Evolutionary conservation across 176 grass and related monocot species (phyloP), one percentile per base, ranked within the genome.

Genomic region (Lolium perenne): DNA sequence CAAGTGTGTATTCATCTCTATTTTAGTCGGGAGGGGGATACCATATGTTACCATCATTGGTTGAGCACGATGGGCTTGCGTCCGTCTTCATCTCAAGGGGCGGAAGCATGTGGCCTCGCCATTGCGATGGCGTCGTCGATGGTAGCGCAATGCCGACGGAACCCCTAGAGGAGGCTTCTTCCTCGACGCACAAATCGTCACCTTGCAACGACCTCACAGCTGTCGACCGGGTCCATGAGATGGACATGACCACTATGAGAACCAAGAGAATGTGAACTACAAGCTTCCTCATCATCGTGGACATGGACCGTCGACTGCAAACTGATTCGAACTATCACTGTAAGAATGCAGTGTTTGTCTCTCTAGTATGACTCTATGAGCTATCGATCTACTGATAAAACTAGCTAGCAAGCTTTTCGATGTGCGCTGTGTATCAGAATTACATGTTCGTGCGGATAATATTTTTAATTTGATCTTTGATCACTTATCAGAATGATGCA

Each of bases 131-230:
- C 21, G 65, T 46, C 8, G 48, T 63, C 11, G 72, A 73, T 26
- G 92, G 79, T 62, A 89, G 49, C 56, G 23, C 14, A 15, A 50
- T 77, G 80, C 85, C 14, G 16, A 70, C 77, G 57, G 84, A 87
- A 38, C 82, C 91, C 6, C 85, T 89, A 7, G 78, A 87, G 83
- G 86, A 91, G 63, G 80, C 4, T 5, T 7, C 0, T 48, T 63
- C 89, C 13, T 76, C 89, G 81, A 38, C 84, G 89, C 85, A 25
- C 23, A 16, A 45, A 0, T 22, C 10, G 3, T 1, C 71, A 23
- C 45, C 71, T 49, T 74, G 71, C 46, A 74, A 85, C 22, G 92
- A 87, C 49, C 88, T 94, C 76, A 84, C 75, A 85, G 84, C 65
- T 80, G 81, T 3, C 84, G 49, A 29, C 51, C 71, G 70, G 87